Percentiles rank a stretch among this genome's conserved stretches.
phyloP scores from a whole-genome alignment of 2,329 filamentous ascomycete genomes.

The Cordyceps pruinosa region DNA sequence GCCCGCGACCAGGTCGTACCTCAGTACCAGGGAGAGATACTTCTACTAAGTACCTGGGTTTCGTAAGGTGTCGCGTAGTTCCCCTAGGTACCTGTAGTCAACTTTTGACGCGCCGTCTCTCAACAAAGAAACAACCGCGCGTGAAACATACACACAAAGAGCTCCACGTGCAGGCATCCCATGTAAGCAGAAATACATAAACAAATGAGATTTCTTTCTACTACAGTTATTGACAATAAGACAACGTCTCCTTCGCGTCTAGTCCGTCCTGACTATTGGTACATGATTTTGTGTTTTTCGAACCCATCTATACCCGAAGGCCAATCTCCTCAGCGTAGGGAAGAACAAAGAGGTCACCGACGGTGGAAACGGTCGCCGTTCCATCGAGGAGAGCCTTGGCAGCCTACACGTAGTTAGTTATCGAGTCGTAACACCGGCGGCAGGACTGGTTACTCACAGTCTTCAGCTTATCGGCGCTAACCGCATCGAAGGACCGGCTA shows the following conservation, averaged over 20 bases:
- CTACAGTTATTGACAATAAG: slow-evolving; percentile 40
- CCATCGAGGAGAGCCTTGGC: slow-evolving; percentile 81
- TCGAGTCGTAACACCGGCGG: neutral
- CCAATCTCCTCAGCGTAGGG: slow-evolving; percentile 93
- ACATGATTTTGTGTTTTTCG: slow-evolving; percentile 31
- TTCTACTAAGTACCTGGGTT: too few relatives aligned
- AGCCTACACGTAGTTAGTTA: slow-evolving; percentile 48
- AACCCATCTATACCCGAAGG: slow-evolving; percentile 71
- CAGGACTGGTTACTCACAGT: slow-evolving; percentile 52
- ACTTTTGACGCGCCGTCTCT: too few relatives aligned
- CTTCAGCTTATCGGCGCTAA: slow-evolving; percentile 80
- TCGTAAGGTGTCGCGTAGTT: too few relatives aligned
- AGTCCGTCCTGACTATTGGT: slow-evolving; percentile 37
- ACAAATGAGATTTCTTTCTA: slow-evolving; percentile 30
- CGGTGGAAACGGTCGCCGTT: slow-evolving; percentile 82
- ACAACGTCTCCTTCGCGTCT: slow-evolving; percentile 31
- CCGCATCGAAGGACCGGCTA: slow-evolving; percentile 69
- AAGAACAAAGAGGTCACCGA: slow-evolving; percentile 85
- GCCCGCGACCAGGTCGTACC: too few relatives aligned
- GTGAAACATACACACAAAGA: neutral
- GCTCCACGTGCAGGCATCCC: neutral
- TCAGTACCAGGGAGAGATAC: too few relatives aligned
- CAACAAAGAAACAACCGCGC: neutral
- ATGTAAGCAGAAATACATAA: neutral
- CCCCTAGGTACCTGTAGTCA: too few relatives aligned